Conservation (phyloP, 208 protist genomes). For the Crithidia thermophila region DNA sequence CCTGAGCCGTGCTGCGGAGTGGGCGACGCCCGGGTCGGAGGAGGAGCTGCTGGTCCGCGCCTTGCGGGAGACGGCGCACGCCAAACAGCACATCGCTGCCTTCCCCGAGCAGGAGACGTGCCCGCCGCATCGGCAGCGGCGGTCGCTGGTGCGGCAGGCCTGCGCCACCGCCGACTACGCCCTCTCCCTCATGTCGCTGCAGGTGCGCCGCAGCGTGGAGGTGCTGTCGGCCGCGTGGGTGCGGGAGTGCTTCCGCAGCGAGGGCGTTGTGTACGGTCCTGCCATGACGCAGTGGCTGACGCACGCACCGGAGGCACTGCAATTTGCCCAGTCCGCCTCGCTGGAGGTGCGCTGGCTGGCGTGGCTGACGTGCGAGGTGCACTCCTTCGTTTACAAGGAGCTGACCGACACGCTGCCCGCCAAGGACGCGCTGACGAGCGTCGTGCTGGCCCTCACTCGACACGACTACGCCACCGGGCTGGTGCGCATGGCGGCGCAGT, state of each 20-base stretch:
- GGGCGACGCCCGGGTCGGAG: slow-evolving; percentile 16
- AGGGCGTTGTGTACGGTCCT: not conserved
- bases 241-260: slow-evolving; percentile 23
- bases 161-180: slow-evolving; percentile 26
- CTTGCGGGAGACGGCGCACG: slow-evolving; percentile 21
- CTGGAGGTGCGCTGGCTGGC: slow-evolving; percentile 30
- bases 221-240: slow-evolving; percentile 19
- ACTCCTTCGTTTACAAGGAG: slow-evolving; percentile 26
- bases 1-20: slow-evolving; percentile 23
- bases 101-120: too few species aligned
- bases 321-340: slow-evolving; percentile 9
- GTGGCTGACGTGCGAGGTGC: slow-evolving; percentile 29
- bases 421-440: slow-evolving; percentile 5
- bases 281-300: slow-evolving; percentile 13
- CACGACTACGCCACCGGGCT: slow-evolving; percentile 20
- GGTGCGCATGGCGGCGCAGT: slow-evolving; percentile 26
- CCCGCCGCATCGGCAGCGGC: too few species aligned
- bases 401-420: slow-evolving; percentile 12
- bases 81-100: too few species aligned
- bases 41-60: slow-evolving; percentile 26
- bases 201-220: slow-evolving; percentile 16
- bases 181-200: slow-evolving; percentile 18
- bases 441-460: slow-evolving; percentile 9
- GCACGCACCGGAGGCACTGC: slow-evolving; percentile 2
- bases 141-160: not conserved